Base-by-base conservation (phyloP, 192 early-diverging fungal genomes). In the Backusella morwellensis region DNA sequence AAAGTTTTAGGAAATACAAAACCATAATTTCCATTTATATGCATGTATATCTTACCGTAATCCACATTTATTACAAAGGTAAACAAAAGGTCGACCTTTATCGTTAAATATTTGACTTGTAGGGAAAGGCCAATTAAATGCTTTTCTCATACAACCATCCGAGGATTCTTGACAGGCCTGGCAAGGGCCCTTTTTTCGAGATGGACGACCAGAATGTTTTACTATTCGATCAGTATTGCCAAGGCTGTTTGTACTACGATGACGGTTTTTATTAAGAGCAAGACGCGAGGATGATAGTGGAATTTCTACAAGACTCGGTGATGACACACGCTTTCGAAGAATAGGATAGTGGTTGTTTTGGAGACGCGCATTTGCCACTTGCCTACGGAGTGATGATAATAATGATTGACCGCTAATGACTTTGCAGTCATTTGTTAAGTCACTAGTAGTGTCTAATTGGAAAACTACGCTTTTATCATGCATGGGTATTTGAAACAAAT, bases 31-130 rank as follows among this genome's bases (percentile, higher is more conserved):
- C 15, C 19, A 50, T 50, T 7, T n/a, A 47, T 69, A 69, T 76
- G 29, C 42, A 34, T 36, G 35, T 42, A 23, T 44, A 50, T 66
- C 71, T 36, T 76, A 82, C 81, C 81, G 36, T 40, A 83, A 68
- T 36, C 81, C 81, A 54, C 81, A 83, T 66, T 83, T 83, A 52
- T 83, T 83, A 54, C 81, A 83, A 9, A 83, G 78, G 56, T 79
- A 76, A 36, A 83, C 81, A 77, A 77, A 83, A 14, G 67, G 72
- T 71, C 59, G 50, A 15, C 81, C 81, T n/a, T 83, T 78, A 41
- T 76, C 75, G 40, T 77, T 59, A 26, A 77, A 73, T 7, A 56
- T 47, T 26, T 72, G 35, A 35, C 14, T 74, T 2, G 69, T 15
- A 41, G 68, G 23, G 29, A 83, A 83, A 21, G 81, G 81, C 81